A percentile compares a stretch with the other conserved stretches of the same genome.
Evolutionary conservation across 495 filamentous ascomycete genomes (phyloP).

Genomic region (Apiosordaria backusii): DNA sequence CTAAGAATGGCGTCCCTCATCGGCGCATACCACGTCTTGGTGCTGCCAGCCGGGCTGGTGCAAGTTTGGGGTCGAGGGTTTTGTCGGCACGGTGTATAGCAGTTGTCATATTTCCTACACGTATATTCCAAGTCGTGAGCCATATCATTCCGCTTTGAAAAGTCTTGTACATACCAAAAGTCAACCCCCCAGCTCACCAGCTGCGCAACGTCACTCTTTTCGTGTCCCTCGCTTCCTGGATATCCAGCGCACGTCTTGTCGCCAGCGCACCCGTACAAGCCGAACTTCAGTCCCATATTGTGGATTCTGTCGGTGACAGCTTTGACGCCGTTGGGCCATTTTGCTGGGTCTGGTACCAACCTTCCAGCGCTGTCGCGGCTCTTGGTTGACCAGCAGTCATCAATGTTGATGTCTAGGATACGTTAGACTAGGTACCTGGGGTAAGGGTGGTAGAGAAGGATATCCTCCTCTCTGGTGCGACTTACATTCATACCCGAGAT

Average conservation of each 20-base stretch:
- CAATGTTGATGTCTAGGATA: conserved; percentile 49
- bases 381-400: conserved; percentile 64
- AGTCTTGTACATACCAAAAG: conserved; percentile 43
- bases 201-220: conserved; percentile 57
- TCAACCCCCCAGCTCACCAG: conserved; percentile 67
- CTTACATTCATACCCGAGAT: conserved; percentile 59
- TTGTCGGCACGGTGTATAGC: conserved; percentile 32
- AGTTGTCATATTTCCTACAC: conserved; percentile 69
- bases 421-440: background rate
- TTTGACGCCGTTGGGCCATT: conserved; percentile 63
- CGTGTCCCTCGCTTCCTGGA: conserved; percentile 59
- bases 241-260: conserved; percentile 61
- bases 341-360: conserved; percentile 52
- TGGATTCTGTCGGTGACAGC: conserved; percentile 57
- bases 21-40: conserved; percentile 47
- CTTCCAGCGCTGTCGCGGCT: conserved; percentile 46
- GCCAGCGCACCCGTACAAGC: conserved; percentile 64
- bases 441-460: background rate
- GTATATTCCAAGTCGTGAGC: no score
- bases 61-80: conserved; percentile 34
- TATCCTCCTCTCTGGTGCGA: background rate
- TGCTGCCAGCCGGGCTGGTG: conserved; percentile 51
- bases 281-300: conserved; percentile 57
- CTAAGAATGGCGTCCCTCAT: conserved; percentile 61
- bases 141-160: no score